Evolutionary conservation across 352 stramenopile species (phyloP).

Genomic region (Phytophthora meadii): DNA sequence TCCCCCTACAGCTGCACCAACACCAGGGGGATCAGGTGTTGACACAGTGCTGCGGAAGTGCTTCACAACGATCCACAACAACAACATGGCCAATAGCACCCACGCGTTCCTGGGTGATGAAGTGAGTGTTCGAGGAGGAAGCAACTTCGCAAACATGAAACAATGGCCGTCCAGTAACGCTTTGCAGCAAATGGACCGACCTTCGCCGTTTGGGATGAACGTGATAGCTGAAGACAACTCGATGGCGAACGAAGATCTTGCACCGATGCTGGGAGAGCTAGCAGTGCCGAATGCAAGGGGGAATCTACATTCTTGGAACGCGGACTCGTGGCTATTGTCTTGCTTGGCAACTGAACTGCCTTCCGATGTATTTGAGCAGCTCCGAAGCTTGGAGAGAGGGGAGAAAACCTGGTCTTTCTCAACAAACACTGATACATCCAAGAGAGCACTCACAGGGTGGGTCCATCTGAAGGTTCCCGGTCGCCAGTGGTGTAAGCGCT

Average conservation of each 20-base stretch:
- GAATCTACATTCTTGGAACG: constrained; percentile 54
- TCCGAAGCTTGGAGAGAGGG: constrained; percentile 41
- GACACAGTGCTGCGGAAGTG: constrained; percentile 87
- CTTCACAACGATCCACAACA: constrained; percentile 89
- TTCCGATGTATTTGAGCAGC: constrained; percentile 60
- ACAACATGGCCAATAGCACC: constrained; percentile 85
- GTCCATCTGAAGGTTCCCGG: constrained; percentile 69
- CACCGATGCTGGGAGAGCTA: constrained; percentile 54
- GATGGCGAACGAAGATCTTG: constrained; percentile 35
- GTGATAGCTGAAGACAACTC: constrained; percentile 75
- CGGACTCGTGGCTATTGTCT: constrained; percentile 69
- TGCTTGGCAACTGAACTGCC: constrained; percentile 72
- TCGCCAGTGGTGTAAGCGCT: constrained; percentile 73
- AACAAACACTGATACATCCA: constrained; percentile 14
- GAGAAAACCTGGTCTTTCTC: constrained; percentile 32
- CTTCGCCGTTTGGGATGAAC: constrained; percentile 74
- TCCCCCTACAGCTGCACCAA: constrained; percentile 11
- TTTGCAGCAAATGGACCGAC: constrained; percentile 37
- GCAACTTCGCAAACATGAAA: constrained; percentile 52
- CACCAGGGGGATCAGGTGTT: constrained; percentile 35
- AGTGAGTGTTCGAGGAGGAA: constrained; percentile 80
- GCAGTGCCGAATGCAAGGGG: constrained; percentile 17
- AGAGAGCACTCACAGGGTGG: constrained; percentile 51
- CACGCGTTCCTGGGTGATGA: constrained; percentile 87
- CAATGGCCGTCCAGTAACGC: constrained; percentile 43